phyloP scores from a whole-genome alignment of 768 basidiomycete genomes.

The Cystofilobasidium bisporidii region DNA sequence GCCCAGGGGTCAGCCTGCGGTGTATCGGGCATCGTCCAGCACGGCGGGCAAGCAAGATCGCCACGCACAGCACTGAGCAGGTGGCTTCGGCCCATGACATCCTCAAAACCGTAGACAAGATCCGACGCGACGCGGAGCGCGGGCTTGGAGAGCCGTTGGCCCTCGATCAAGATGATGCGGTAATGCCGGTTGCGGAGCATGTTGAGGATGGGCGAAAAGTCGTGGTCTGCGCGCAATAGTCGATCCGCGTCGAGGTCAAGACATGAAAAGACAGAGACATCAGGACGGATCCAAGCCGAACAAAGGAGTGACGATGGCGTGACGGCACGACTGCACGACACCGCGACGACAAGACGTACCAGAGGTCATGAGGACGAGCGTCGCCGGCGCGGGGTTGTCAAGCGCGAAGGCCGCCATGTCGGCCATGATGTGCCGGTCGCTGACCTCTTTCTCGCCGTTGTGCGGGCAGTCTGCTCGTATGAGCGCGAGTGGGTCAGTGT shows the following conservation, averaged over 20 bases:
- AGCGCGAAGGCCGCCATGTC: slow-evolving; percentile 13
- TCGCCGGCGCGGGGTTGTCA: slow-evolving; percentile 12
- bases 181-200: background rate
- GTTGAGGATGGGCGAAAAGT: background rate
- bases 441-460: slow-evolving; percentile 2
- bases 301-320: too few relatives aligned
- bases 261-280: too few relatives aligned
- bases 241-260: background rate
- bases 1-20: too few relatives aligned
- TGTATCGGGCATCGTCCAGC: too few relatives aligned
- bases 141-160: background rate
- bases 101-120: background rate
- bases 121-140: background rate
- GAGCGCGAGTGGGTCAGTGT: background rate
- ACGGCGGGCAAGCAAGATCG: too few relatives aligned
- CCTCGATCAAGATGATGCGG: background rate
- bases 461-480: background rate
- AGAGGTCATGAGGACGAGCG: slow-evolving; percentile 15
- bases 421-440: slow-evolving; percentile 17
- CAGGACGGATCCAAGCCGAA: too few relatives aligned
- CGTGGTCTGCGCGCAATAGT: slow-evolving; percentile 5
- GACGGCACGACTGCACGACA: too few relatives aligned
- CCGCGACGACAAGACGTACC: background rate
- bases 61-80: background rate
- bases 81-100: background rate